Conservation (phyloP, 176 grass and related monocot genomes). For the Eleusine indica region DNA sequence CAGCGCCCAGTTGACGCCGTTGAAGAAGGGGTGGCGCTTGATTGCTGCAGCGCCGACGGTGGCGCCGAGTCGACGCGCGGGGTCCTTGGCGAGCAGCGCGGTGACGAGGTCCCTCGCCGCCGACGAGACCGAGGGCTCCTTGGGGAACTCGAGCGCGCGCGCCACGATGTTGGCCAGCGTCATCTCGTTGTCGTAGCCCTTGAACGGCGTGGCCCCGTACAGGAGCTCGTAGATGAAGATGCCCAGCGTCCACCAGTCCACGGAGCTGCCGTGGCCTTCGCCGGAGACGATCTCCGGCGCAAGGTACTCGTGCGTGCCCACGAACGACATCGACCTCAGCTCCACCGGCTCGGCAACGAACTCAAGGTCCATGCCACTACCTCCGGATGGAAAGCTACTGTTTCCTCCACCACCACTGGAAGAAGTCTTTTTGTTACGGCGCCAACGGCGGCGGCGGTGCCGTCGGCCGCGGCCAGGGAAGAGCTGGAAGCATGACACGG, state of each 20-base stretch:
- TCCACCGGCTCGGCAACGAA: constrained; percentile 92
- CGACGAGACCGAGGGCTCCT: constrained; percentile 67
- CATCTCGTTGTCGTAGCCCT: constrained; percentile 80
- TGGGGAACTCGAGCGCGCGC: constrained; percentile 89
- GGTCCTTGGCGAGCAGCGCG: constrained; percentile 82
- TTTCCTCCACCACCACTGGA: not conserved
- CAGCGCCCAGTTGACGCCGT: constrained; percentile 86
- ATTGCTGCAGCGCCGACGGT: constrained; percentile 78
- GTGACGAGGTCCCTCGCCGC: constrained; percentile 63
- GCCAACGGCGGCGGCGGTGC: not conserved
- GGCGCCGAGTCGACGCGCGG: constrained; percentile 61
- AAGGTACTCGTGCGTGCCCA: constrained; percentile 96
- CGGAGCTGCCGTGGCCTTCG: constrained; percentile 89
- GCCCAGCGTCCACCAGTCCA: constrained; percentile 98
- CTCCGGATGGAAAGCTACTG: not conserved
- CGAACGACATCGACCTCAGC: constrained; percentile 90
- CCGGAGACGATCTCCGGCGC: constrained; percentile 94
- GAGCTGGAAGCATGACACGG: constrained; percentile 79
- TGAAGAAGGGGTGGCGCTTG: constrained; percentile 84
- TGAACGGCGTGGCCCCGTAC: constrained; percentile 86
- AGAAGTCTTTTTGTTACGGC: constrained; percentile 37
- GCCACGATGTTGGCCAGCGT: constrained; percentile 94
- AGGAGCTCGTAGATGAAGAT: constrained; percentile 90
- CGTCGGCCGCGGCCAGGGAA: constrained; percentile 42
- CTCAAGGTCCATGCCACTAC: constrained; percentile 35